A percentile compares a stretch with the other conserved stretches of the same genome.
These are phyloP conservation scores for Apiotrichum montevideense DNA, from an alignment of 1,284 basidiomycete genomes.

Conservation along the genomic window DNA sequence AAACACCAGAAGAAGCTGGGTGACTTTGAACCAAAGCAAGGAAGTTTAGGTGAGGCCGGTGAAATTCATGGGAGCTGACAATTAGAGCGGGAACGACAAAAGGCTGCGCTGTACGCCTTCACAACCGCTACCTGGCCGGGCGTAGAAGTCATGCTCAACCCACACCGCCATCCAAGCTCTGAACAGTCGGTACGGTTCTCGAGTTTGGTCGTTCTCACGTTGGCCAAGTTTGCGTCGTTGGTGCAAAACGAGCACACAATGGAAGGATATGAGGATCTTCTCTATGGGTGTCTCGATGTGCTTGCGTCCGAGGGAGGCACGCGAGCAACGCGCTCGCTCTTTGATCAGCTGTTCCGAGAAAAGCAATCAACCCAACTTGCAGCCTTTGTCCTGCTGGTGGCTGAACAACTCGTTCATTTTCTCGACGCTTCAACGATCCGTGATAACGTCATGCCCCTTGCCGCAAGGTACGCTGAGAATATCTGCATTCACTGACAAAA, in stretches of 20 bases:
- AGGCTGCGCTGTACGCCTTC: constrained; percentile 23
- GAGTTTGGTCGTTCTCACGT: constrained; percentile 13
- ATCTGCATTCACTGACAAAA: constrained; percentile 6
- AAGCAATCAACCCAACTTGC: constrained; percentile 4
- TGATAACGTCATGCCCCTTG: constrained; percentile 19
- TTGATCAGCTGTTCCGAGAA: constrained; percentile 1
- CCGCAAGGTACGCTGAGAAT: constrained; percentile 20
- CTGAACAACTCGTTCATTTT: constrained; percentile 27
- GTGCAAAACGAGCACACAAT: constrained; percentile 12
- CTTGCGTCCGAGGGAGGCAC: constrained; percentile 17
- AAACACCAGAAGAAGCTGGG: constrained; percentile 3
- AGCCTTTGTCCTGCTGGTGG: constrained; percentile 22
- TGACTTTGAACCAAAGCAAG: not conserved
- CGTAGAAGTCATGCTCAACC: constrained; percentile 18
- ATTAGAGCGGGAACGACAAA: constrained; percentile 21
- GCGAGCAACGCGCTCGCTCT: constrained; percentile 1
- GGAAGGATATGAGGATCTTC: constrained; percentile 24
- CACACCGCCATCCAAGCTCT: constrained; percentile 1
- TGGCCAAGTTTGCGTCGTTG: constrained; percentile 22
- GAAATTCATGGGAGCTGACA: not conserved
- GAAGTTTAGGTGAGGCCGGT: not conserved
- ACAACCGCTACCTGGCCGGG: constrained; percentile 18
- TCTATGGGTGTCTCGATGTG: constrained; percentile 33
- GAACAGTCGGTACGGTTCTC: constrained; percentile 10
- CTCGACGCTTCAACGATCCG: constrained; percentile 20